phyloP scores from a whole-genome alignment of 176 grass and related monocot species.

The maize (Zea mays) region Zm-B73-REFERENCE-NAM-5.0 NC_050102.1:179333001-179333500 shows the following conservation, averaged over 20 bases:
- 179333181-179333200: not conserved
- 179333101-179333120: not conserved
- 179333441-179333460: slow-evolving; percentile 65
- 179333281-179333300: not conserved
- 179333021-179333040: not conserved
- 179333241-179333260: not conserved
- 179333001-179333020: not conserved
- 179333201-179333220: not conserved
- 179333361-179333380: slow-evolving; percentile 45
- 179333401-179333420: slow-evolving; percentile 45
- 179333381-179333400: slow-evolving; percentile 45
- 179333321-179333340: slow-evolving; percentile 4
- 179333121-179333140: not conserved
- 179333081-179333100: slow-evolving; percentile 7
- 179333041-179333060: no score
- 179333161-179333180: not conserved
- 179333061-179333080: not conserved
- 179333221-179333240: not conserved
- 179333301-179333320: not conserved
- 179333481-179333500: slow-evolving; percentile 71
- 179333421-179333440: slow-evolving; percentile 25
- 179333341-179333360: slow-evolving; percentile 13
- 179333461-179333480: slow-evolving; percentile 59
- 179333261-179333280: not conserved
- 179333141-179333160: slow-evolving; percentile 1